Evolutionary conservation across 23 red algal genomes (phyloP).

Genomic region (Chondrus crispus): DNA sequence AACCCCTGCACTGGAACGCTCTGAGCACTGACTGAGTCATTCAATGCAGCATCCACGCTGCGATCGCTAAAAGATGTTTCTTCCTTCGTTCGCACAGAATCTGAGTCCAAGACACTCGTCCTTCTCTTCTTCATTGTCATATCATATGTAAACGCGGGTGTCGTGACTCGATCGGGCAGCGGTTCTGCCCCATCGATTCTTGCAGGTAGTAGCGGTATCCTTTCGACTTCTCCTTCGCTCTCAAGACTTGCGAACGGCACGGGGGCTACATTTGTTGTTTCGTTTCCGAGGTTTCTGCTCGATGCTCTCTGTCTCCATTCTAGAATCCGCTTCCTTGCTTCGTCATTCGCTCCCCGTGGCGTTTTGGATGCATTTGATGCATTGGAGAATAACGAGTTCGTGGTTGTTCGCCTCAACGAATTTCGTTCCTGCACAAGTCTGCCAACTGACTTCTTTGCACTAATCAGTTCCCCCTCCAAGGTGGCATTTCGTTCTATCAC

Average conservation of each 20-base stretch:
- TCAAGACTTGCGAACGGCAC: too few relatives aligned
- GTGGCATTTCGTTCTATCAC: neutral
- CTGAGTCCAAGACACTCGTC: neutral
- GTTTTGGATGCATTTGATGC: neutral
- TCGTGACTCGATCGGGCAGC: neutral
- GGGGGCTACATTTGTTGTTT: neutral
- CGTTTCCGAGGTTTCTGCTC: neutral
- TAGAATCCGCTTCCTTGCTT: conserved; percentile 16
- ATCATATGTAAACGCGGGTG: neutral
- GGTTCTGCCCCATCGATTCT: neutral
- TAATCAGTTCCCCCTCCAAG: conserved; percentile 3
- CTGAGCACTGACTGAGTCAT: conserved; percentile 34
- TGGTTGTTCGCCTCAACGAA: neutral
- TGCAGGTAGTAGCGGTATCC: neutral
- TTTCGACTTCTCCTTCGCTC: neutral
- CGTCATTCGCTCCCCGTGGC: neutral
- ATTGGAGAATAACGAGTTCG: neutral
- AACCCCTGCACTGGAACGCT: conserved; percentile 57
- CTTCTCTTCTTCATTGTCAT: neutral
- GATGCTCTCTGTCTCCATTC: conserved; percentile 42
- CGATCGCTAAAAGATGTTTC: neutral
- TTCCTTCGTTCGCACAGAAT: neutral
- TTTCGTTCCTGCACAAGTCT: conserved; percentile 34
- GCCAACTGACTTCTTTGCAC: conserved; percentile 55
- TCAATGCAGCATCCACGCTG: neutral